Percentiles rank a stretch among this genome's conserved stretches.
Conservation (phyloP, 495 filamentous ascomycete genomes). For the Annulohypoxylon stygium region DNA sequence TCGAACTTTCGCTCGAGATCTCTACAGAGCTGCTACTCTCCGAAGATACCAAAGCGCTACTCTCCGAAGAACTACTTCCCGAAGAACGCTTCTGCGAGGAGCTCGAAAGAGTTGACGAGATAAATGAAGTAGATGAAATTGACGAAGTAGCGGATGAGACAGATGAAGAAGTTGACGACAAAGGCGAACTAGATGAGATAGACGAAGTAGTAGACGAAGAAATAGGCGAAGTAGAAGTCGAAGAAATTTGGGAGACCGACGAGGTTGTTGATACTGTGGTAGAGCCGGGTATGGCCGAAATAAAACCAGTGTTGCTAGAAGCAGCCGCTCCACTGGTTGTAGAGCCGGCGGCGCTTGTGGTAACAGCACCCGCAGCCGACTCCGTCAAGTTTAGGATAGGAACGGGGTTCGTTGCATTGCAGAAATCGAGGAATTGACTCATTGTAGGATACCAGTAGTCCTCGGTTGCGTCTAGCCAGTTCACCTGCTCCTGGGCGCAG, state of each 20-base stretch:
- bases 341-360: constrained; percentile 28
- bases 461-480: constrained; percentile 35
- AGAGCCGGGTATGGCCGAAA: constrained; percentile 34
- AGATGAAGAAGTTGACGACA: constrained; percentile 17
- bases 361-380: constrained; percentile 35
- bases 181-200: constrained; percentile 15
- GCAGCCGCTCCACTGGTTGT: constrained; percentile 46
- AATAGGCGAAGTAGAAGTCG: constrained; percentile 18
- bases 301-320: constrained; percentile 41
- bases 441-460: constrained; percentile 48
- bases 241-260: constrained; percentile 29
- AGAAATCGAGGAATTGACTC: constrained; percentile 53
- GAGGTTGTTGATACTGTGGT: constrained; percentile 15
- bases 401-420: constrained; percentile 30
- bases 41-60: constrained; percentile 10
- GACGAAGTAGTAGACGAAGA: constrained; percentile 6
- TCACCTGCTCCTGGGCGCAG: constrained; percentile 49
- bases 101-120: constrained; percentile 1
- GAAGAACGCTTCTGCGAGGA: constrained; percentile 9
- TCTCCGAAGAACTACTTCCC: constrained; percentile 24
- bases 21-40: constrained; percentile 14
- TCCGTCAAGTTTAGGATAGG: constrained; percentile 17
- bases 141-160: background rate
- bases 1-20: constrained; percentile 22
- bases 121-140: constrained; percentile 17